Evolutionary conservation across 371 early-diverging fungal genomes (phyloP).

Genomic region (Chytridium lagenaria): DNA sequence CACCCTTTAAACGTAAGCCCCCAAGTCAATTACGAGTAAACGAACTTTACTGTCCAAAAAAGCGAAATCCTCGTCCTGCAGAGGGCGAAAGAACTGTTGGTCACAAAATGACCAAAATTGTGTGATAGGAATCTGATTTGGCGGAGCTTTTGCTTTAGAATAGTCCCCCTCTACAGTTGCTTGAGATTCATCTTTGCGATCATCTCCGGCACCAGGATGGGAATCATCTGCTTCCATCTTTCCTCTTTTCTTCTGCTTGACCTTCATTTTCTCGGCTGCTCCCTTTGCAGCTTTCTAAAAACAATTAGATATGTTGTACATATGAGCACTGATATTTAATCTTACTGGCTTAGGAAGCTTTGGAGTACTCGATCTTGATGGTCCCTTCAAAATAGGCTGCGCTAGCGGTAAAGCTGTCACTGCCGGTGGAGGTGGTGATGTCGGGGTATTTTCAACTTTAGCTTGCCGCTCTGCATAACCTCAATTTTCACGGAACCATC

Average conservation of each 20-base stretch:
- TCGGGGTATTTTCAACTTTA: slow-evolving; percentile 39
- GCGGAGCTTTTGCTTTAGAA: slow-evolving; percentile 69
- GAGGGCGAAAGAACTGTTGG: slow-evolving; percentile 73
- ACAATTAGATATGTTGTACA: neutral
- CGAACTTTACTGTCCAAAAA: slow-evolving; percentile 64
- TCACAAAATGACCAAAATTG: slow-evolving; percentile 84
- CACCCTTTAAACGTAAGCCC: slow-evolving; percentile 54
- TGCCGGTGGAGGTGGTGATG: slow-evolving; percentile 9
- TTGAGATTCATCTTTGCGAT: neutral
- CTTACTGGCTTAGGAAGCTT: slow-evolving; percentile 24
- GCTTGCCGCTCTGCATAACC: slow-evolving; percentile 38
- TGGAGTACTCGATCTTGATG: slow-evolving; percentile 15
- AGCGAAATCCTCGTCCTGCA: slow-evolving; percentile 79
- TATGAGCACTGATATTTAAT: neutral
- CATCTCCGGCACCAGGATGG: neutral
- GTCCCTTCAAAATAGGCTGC: slow-evolving; percentile 1
- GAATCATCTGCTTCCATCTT: neutral
- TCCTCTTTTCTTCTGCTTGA: slow-evolving; percentile 13
- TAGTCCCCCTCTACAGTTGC: slow-evolving; percentile 57
- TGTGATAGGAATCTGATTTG: slow-evolving; percentile 80
- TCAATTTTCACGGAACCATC: slow-evolving; percentile 43
- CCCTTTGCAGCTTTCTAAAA: neutral
- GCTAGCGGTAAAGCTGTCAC: neutral
- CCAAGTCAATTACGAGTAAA: neutral
- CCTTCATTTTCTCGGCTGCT: slow-evolving; percentile 13